Conservation (phyloP, 257 asterid species). For the Plantago major region DNA sequence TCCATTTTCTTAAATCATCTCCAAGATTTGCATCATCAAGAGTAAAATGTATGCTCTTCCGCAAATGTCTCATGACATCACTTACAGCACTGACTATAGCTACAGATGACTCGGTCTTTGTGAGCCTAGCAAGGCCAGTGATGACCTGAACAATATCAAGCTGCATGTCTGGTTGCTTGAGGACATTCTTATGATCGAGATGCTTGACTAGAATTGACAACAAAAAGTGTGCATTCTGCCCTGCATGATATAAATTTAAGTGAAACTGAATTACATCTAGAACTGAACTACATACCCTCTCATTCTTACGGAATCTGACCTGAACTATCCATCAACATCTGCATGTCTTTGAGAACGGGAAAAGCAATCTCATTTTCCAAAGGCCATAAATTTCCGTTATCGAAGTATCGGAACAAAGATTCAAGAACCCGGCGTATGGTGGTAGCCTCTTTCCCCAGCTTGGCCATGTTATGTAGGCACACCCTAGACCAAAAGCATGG, state of each 20-base stretch:
- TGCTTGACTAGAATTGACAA: constrained; percentile 85
- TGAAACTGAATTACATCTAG: too few species aligned
- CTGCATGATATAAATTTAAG: constrained; percentile 34
- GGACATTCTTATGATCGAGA: constrained; percentile 87
- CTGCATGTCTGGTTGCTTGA: constrained; percentile 84
- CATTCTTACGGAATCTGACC: constrained; percentile 34
- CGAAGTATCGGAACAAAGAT: constrained; percentile 84
- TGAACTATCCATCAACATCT: constrained; percentile 76
- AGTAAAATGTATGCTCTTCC: constrained; percentile 80
- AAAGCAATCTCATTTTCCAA: constrained; percentile 65
- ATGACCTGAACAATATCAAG: constrained; percentile 76
- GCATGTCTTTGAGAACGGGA: constrained; percentile 92
- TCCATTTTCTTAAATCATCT: constrained; percentile 69
- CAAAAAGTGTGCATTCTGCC: constrained; percentile 77
- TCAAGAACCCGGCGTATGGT: constrained; percentile 97
- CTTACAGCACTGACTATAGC: constrained; percentile 83
- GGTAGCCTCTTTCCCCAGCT: constrained; percentile 92
- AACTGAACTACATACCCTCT: background rate
- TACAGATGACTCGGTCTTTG: constrained; percentile 64
- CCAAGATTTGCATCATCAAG: constrained; percentile 74
- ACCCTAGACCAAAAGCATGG: constrained; percentile 91
- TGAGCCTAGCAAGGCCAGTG: constrained; percentile 63
- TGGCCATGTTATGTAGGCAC: constrained; percentile 91
- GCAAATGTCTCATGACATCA: constrained; percentile 90
- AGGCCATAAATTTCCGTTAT: constrained; percentile 72